Conservation (phyloP, 163 green algal species). For the Smithsoniella earleae region DNA sequence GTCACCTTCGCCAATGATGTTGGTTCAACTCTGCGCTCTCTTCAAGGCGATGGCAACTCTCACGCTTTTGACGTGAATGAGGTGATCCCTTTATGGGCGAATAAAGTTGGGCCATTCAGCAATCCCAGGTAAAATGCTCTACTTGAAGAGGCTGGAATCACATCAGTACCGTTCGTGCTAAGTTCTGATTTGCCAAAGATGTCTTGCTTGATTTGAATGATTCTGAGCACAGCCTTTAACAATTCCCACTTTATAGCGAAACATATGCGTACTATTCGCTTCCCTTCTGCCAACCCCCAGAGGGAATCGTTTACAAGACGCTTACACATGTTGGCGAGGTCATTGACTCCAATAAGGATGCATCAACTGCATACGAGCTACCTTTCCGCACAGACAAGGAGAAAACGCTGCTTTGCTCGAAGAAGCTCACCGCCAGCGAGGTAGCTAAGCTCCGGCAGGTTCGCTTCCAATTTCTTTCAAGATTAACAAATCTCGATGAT, state of each 20-base stretch:
- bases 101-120: conserved; percentile 59
- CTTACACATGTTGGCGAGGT: conserved; percentile 67
- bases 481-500: too few species aligned
- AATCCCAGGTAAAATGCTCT: conserved; percentile 44
- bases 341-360: conserved; percentile 63
- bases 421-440: conserved; percentile 48
- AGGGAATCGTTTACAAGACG: conserved; percentile 67
- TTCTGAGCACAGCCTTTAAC: background rate
- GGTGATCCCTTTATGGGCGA: conserved; percentile 70
- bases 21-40: conserved; percentile 31
- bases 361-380: conserved; percentile 60
- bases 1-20: background rate
- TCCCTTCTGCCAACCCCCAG: conserved; percentile 81
- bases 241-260: conserved; percentile 54
- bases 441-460: conserved; percentile 60
- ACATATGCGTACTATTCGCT: conserved; percentile 95
- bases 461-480: too few species aligned
- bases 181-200: background rate
- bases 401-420: conserved; percentile 54
- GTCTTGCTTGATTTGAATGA: background rate
- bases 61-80: conserved; percentile 40
- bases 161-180: too few species aligned
- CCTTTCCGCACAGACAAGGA: conserved; percentile 55
- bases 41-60: conserved; percentile 8
- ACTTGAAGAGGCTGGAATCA: background rate